Percentiles rank a stretch among this genome's conserved stretches.
phyloP scores from a whole-genome alignment of 2,329 filamentous ascomycete species.

The Eurotiales sp. region DNA sequence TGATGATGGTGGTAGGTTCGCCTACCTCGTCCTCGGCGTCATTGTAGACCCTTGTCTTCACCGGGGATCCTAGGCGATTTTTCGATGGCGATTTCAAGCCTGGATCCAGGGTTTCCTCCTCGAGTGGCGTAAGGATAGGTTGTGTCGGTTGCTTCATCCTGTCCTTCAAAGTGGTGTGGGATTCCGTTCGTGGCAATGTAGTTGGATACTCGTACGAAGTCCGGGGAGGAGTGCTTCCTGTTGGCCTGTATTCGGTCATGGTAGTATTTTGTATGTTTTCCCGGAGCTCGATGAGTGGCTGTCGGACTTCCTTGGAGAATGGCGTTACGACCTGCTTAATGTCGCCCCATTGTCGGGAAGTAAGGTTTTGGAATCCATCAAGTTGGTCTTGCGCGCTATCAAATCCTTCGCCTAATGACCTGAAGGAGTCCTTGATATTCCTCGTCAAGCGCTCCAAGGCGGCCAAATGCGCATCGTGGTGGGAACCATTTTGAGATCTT shows the following conservation, averaged over 20 bases:
- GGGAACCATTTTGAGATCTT: constrained; percentile 71
- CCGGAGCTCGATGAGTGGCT: constrained; percentile 68
- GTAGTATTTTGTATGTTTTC: constrained; percentile 61
- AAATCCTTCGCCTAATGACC: constrained; percentile 67
- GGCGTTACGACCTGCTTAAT: constrained; percentile 61
- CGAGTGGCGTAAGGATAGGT: constrained; percentile 29
- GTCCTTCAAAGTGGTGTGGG: constrained; percentile 56
- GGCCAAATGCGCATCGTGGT: constrained; percentile 66
- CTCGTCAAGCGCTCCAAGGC: constrained; percentile 63
- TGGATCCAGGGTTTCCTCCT: constrained; percentile 24
- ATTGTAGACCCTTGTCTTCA: constrained; percentile 52
- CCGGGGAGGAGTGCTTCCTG: constrained; percentile 82
- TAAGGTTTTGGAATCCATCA: constrained; percentile 63
- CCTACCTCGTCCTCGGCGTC: constrained; percentile 42
- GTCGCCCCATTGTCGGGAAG: constrained; percentile 57
- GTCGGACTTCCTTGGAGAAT: constrained; percentile 57
- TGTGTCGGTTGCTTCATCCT: constrained; percentile 43
- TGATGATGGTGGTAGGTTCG: constrained; percentile 26
- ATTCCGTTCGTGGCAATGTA: constrained; percentile 70
- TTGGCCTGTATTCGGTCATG: constrained; percentile 77
- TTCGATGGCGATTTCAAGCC: constrained; percentile 18
- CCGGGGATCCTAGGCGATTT: constrained; percentile 33
- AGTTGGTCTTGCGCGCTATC: constrained; percentile 65
- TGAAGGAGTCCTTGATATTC: constrained; percentile 70
- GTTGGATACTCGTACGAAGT: constrained; percentile 75